phyloP scores from a whole-genome alignment of 2,329 filamentous ascomycete species.

The Harringtonia aguacate region DNA sequence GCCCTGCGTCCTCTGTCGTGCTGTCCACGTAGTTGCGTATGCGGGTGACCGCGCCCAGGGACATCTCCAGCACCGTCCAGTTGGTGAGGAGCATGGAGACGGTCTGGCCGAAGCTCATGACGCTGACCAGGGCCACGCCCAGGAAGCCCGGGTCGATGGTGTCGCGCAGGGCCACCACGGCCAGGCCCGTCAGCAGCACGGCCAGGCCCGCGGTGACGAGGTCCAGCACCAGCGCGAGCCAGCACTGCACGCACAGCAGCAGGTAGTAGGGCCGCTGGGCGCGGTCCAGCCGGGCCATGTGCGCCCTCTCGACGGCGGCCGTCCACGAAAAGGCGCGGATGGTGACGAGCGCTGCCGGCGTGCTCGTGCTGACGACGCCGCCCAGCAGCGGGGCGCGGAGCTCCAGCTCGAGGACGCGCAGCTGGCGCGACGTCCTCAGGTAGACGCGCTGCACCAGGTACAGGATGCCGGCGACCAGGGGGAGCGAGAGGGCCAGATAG shows the following conservation, averaged over 20 bases:
- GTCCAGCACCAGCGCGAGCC: conserved; percentile 31
- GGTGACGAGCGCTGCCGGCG: conserved; percentile 34
- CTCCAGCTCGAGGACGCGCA: conserved; percentile 42
- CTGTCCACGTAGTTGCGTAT: conserved; percentile 8
- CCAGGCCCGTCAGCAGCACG: conserved; percentile 22
- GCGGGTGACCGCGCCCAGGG: conserved; percentile 17
- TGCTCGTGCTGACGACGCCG: conserved; percentile 33
- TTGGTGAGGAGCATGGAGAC: conserved; percentile 14
- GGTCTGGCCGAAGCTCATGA: conserved; percentile 14
- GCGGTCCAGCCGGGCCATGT: conserved; percentile 35
- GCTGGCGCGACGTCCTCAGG: conserved; percentile 38
- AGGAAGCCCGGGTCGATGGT: conserved; percentile 18
- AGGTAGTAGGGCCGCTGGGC: conserved; percentile 49
- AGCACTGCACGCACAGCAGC: conserved; percentile 44
- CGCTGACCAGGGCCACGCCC: conserved; percentile 21
- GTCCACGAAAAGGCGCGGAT: conserved; percentile 47
- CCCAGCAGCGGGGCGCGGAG: conserved; percentile 35
- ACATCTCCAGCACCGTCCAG: conserved; percentile 18
- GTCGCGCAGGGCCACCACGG: conserved; percentile 20
- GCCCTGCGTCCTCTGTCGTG: conserved; percentile 1
- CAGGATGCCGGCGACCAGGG: conserved; percentile 29
- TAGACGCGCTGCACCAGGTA: conserved; percentile 38
- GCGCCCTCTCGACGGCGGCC: conserved; percentile 28
- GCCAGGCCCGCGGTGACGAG: conserved; percentile 25
- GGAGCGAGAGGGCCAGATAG: conserved; percentile 22